Evolutionary conservation across 2,329 filamentous ascomycete genomes (phyloP).

Genomic region (Rutstroemia sp.): DNA sequence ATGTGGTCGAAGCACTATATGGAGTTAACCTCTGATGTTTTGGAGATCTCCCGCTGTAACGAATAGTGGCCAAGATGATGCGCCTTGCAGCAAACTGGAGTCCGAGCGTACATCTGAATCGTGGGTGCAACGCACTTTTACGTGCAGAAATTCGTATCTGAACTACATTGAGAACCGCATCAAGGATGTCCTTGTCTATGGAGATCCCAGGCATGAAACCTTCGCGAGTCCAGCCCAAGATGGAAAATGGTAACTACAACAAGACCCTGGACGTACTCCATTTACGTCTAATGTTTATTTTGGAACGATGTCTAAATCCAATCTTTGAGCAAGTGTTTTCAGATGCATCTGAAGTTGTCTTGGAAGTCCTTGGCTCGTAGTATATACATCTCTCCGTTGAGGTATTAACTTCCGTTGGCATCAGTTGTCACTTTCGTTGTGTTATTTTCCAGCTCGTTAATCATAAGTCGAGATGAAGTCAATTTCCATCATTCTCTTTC

Average conservation of each 20-base stretch:
- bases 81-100: neutral
- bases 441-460: neutral
- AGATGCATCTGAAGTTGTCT: constrained; percentile 1
- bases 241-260: neutral
- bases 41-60: neutral
- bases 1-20: neutral
- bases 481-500: neutral
- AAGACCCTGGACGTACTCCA: neutral
- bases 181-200: neutral
- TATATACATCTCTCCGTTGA: constrained; percentile 1
- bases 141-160: too few relatives aligned
- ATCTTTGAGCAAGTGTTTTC: neutral
- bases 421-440: neutral
- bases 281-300: constrained; percentile 1
- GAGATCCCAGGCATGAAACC: neutral
- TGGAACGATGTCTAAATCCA: neutral
- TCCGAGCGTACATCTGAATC: neutral
- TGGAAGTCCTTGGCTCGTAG: neutral
- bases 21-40: neutral
- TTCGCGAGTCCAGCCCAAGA: neutral
- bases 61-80: neutral
- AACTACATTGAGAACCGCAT: too few relatives aligned
- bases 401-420: neutral
- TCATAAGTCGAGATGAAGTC: neutral
- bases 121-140: too few relatives aligned